Evolutionary conservation across 495 filamentous ascomycete species (phyloP).

Genomic region (Podospora tetraspora): DNA sequence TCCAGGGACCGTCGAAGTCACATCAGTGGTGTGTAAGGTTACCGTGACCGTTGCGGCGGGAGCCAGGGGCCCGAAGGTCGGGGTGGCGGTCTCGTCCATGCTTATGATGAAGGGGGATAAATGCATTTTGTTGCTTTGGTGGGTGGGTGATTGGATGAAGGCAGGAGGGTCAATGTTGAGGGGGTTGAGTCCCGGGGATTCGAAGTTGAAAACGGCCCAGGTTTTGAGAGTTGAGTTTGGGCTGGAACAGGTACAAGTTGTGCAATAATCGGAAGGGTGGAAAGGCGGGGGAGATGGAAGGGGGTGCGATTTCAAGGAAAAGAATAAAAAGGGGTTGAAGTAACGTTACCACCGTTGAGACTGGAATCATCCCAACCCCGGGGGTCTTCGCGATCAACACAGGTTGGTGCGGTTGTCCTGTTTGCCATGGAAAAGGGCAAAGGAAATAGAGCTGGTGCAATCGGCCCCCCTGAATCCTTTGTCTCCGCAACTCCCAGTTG

Average conservation of each 20-base stretch:
- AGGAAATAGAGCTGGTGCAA: neutral
- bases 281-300: too few relatives aligned
- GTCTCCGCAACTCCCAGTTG: neutral
- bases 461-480: neutral
- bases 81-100: neutral
- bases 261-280: neutral
- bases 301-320: neutral
- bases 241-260: neutral
- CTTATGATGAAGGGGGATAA: neutral
- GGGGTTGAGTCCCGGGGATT: too few relatives aligned
- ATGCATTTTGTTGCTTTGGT: neutral
- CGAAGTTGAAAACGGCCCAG: neutral
- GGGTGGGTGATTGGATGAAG: neutral
- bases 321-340: neutral
- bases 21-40: neutral
- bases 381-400: too few relatives aligned
- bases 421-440: neutral
- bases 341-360: neutral
- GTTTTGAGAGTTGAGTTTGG: neutral
- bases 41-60: neutral
- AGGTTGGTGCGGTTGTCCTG: too few relatives aligned
- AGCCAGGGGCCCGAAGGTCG: neutral
- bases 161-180: neutral
- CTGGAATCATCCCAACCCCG: neutral
- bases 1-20: neutral